These are phyloP conservation scores for Dendrobium nobile DNA, from an alignment of 106 monocot species.

Conservation along the genomic window DNA sequence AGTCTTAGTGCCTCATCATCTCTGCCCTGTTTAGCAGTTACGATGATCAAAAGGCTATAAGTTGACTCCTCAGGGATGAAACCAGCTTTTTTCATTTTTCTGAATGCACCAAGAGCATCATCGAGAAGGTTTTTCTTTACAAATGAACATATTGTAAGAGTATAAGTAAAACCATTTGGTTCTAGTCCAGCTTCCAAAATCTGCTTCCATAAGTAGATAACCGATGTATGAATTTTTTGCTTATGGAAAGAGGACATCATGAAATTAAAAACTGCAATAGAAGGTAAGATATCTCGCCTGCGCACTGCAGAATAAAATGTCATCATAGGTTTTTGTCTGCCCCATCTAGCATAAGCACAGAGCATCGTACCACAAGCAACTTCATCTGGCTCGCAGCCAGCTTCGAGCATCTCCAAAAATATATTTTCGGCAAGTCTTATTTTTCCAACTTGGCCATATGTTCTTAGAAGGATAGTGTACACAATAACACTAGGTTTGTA, in stretches of 20 bases:
- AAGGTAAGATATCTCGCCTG: slow-evolving; percentile 58
- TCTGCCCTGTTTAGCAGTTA: slow-evolving; percentile 40
- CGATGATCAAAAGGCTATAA: slow-evolving; percentile 67
- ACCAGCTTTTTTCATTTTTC: slow-evolving; percentile 55
- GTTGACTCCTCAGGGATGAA: slow-evolving; percentile 73
- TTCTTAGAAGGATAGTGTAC: slow-evolving; percentile 80
- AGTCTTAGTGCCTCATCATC: slow-evolving; percentile 53
- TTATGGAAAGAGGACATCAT: slow-evolving; percentile 97
- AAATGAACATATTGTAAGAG: slow-evolving; percentile 64
- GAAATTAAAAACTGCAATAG: slow-evolving; percentile 86
- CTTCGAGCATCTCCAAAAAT: slow-evolving; percentile 96
- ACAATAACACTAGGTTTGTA: slow-evolving; percentile 89
- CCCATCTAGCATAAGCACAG: slow-evolving; percentile 96
- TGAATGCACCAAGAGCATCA: slow-evolving; percentile 59
- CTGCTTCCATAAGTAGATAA: slow-evolving; percentile 65
- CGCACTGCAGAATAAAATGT: slow-evolving; percentile 71
- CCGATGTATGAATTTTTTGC: slow-evolving; percentile 66
- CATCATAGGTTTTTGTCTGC: slow-evolving; percentile 80
- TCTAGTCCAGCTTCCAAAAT: slow-evolving; percentile 53
- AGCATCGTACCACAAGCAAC: slow-evolving; percentile 94
- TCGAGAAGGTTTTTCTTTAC: slow-evolving; percentile 42
- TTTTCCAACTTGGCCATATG: slow-evolving; percentile 94
- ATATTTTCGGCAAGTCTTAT: slow-evolving; percentile 81
- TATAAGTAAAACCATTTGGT: slow-evolving; percentile 75
- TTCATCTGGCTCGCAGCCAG: slow-evolving; percentile 88